A percentile compares a stretch with the other conserved stretches of the same genome.
Evolutionary conservation across 2,329 filamentous ascomycete genomes (phyloP).

Genomic region (Pseudogymnoascus sp.): DNA sequence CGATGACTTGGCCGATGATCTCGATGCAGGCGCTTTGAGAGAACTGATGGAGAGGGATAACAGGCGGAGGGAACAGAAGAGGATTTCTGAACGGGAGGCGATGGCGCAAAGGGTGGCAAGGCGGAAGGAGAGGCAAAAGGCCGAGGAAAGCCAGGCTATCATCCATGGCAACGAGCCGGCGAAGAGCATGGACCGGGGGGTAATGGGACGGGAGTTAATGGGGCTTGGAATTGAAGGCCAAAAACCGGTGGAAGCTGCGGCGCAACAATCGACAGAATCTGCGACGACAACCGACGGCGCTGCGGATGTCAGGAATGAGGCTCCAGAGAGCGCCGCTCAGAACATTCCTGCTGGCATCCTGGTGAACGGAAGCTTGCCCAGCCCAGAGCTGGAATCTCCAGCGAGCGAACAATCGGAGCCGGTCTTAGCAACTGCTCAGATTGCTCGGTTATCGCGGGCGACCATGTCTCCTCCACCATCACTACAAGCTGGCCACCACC

Average conservation of each 20-base stretch:
- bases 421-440: slow-evolving; percentile 39
- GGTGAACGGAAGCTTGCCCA: slow-evolving; percentile 15
- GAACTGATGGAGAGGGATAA: slow-evolving; percentile 87
- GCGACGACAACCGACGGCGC: slow-evolving; percentile 12
- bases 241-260: neutral
- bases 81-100: slow-evolving; percentile 56
- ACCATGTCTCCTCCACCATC: slow-evolving; percentile 38
- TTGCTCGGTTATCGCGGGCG: slow-evolving; percentile 38
- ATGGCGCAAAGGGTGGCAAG: slow-evolving; percentile 56
- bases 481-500: slow-evolving; percentile 32
- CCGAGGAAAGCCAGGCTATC: slow-evolving; percentile 46
- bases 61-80: slow-evolving; percentile 68
- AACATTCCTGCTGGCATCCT: slow-evolving; percentile 13
- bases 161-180: slow-evolving; percentile 43
- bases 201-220: slow-evolving; percentile 48
- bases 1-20: slow-evolving; percentile 69
- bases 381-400: slow-evolving; percentile 26
- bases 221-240: slow-evolving; percentile 45
- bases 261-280: slow-evolving; percentile 11
- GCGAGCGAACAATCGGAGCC: slow-evolving; percentile 25
- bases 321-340: slow-evolving; percentile 15
- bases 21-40: slow-evolving; percentile 75
- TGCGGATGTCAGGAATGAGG: slow-evolving; percentile 18
- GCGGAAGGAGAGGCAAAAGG: slow-evolving; percentile 57
- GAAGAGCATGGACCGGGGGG: slow-evolving; percentile 50